A percentile compares a stretch with the other conserved stretches of the same genome.
Conservation (phyloP, 768 basidiomycete species). For the Tricholoma saponaceum region DNA sequence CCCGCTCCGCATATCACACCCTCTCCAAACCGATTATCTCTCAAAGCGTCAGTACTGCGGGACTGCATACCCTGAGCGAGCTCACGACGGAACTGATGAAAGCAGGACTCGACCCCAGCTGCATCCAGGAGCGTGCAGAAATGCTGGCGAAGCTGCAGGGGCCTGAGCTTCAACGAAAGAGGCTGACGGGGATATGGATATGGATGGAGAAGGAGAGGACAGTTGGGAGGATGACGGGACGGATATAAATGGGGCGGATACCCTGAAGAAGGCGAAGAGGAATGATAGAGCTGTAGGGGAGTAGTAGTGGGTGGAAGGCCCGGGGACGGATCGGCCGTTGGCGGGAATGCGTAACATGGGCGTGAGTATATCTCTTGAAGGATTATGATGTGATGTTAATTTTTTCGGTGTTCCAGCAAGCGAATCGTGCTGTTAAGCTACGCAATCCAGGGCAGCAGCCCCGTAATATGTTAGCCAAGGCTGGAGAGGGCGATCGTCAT, state of each 20-base stretch:
- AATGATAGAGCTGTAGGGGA: constrained; percentile 53
- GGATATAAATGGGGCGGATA: constrained; percentile 47
- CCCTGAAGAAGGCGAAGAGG: constrained; percentile 51
- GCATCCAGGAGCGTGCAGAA: constrained; percentile 84
- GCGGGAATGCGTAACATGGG: constrained; percentile 75
- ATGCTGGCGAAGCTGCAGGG: constrained; percentile 71
- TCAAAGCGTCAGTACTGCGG: constrained; percentile 73
- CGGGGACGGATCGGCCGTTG: constrained; percentile 71
- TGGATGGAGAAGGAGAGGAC: constrained; percentile 28
- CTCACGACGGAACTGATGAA: constrained; percentile 79
- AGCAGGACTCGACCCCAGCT: constrained; percentile 85
- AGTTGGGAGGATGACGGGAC: constrained; percentile 41
- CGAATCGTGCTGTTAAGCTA: constrained; percentile 71
- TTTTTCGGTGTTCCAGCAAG: constrained; percentile 52
- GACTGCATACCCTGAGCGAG: constrained; percentile 65
- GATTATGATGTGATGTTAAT: not conserved
- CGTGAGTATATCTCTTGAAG: constrained; percentile 37
- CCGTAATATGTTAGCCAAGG: constrained; percentile 85
- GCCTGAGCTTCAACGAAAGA: constrained; percentile 68
- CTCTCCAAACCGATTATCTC: constrained; percentile 67
- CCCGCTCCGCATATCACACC: constrained; percentile 51
- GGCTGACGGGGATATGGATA: constrained; percentile 38
- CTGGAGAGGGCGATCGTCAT: constrained; percentile 83
- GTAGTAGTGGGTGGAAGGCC: constrained; percentile 45
- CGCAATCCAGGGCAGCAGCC: constrained; percentile 84